These are phyloP conservation scores for Sporothrix luriei DNA, from an alignment of 2,329 filamentous ascomycete genomes.

Conservation along the genomic window DNA sequence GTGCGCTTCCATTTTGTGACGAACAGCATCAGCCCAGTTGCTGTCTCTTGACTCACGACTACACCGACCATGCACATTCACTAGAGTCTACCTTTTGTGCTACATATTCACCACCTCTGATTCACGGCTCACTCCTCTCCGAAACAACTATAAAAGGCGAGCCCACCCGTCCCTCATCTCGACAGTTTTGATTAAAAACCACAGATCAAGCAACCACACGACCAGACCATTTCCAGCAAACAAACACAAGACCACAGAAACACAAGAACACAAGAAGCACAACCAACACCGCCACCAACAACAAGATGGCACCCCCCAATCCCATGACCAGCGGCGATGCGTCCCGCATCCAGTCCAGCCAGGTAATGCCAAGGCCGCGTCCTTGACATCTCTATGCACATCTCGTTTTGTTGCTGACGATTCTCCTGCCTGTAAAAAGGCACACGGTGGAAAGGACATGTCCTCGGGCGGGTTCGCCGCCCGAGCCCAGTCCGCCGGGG, in stretches of 20 bases:
- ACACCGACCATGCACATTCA: neutral
- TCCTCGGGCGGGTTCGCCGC: neutral
- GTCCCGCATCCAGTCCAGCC: neutral
- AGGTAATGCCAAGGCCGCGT: neutral
- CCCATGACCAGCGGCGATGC: neutral
- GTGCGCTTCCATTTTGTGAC: too few species aligned
- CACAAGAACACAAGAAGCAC: neutral
- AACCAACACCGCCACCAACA: neutral
- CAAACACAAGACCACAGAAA: neutral
- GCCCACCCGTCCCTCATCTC: neutral
- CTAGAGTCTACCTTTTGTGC: too few species aligned
- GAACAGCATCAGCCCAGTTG: too few species aligned
- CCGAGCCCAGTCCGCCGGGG: neutral
- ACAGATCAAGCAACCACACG: neutral
- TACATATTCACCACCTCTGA: neutral
- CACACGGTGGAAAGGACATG: neutral
- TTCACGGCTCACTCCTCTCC: neutral
- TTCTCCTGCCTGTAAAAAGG: neutral
- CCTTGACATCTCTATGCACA: too few species aligned
- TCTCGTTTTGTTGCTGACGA: neutral
- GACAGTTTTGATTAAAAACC: neutral
- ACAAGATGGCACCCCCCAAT: neutral
- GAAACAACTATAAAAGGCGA: neutral
- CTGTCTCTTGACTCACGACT: neutral
- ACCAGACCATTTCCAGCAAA: neutral